A percentile compares a stretch with the other conserved stretches of the same genome.
These are phyloP conservation scores for Chlorella variabilis DNA, from an alignment of 163 green algal genomes.

Conservation along the genomic window DNA sequence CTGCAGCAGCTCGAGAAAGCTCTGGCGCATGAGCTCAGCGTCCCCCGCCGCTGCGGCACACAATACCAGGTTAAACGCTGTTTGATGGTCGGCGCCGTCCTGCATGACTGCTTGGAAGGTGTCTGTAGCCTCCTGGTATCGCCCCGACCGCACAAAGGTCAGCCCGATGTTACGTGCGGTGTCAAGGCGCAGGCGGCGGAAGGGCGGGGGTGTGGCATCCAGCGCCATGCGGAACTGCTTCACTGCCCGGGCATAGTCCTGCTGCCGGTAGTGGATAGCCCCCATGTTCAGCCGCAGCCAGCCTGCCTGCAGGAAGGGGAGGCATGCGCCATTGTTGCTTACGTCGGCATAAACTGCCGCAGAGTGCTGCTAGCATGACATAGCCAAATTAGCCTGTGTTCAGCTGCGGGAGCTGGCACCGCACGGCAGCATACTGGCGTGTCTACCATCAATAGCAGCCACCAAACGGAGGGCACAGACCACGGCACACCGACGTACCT, in stretches of 20 bases:
- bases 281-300: constrained; percentile 90
- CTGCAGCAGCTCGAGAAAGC: constrained; percentile 72
- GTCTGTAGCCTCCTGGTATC: constrained; percentile 61
- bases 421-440: no score
- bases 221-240: constrained; percentile 92
- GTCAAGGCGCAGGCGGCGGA: constrained; percentile 61
- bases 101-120: constrained; percentile 1
- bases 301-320: constrained; percentile 43
- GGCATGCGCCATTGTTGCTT: no score
- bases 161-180: constrained; percentile 89
- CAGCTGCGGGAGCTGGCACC: no score
- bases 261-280: constrained; percentile 83
- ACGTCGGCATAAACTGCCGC: no score
- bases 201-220: constrained; percentile 73
- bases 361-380: no score
- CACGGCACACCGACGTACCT: no score
- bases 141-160: constrained; percentile 80
- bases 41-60: constrained; percentile 80
- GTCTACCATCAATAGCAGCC: no score
- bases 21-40: constrained; percentile 77
- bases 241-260: constrained; percentile 80
- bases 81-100: constrained; percentile 68
- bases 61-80: constrained; percentile 85
- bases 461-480: no score
- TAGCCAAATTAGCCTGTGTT: no score